phyloP scores from a whole-genome alignment of 2,329 filamentous ascomycete genomes.

The Dactylellina drechsleri region DNA sequence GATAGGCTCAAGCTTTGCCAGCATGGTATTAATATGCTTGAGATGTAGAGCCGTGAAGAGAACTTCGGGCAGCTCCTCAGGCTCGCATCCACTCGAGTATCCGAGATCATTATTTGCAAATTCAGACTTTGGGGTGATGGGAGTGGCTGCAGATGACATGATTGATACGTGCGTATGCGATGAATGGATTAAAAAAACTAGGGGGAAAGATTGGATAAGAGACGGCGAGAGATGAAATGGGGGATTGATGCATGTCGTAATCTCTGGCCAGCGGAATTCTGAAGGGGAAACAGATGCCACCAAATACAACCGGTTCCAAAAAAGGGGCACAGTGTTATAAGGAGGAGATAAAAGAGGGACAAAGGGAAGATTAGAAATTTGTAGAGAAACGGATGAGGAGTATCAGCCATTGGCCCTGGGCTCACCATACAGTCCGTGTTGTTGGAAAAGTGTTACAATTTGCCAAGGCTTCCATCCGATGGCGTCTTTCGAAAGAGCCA shows the following conservation, averaged over 20 bases:
- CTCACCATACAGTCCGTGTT: conserved; percentile 28
- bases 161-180: background rate
- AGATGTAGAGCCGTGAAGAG: conserved; percentile 88
- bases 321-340: background rate
- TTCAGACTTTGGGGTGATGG: conserved; percentile 41
- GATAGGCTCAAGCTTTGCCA: conserved; percentile 86
- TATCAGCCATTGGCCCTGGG: too few relatives aligned
- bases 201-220: conserved; percentile 11
- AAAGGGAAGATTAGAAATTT: conserved; percentile 20
- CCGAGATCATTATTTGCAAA: conserved; percentile 75
- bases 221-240: conserved; percentile 1
- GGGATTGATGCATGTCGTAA: conserved; percentile 46
- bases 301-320: background rate
- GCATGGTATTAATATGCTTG: conserved; percentile 86
- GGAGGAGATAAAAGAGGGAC: conserved; percentile 5
- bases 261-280: conserved; percentile 14
- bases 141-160: conserved; percentile 35
- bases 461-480: conserved; percentile 45
- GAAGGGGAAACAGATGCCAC: too few relatives aligned
- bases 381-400: conserved; percentile 4
- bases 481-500: conserved; percentile 26
- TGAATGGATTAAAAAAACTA: conserved; percentile 1
- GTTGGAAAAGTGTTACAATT: conserved; percentile 41
- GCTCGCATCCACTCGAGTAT: conserved; percentile 77
- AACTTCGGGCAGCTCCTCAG: conserved; percentile 75